Evolutionary conservation across 495 filamentous ascomycete species (phyloP), one percentile per base, ranked within the genome.

Genomic region (Elasticomyces elasticus): DNA sequence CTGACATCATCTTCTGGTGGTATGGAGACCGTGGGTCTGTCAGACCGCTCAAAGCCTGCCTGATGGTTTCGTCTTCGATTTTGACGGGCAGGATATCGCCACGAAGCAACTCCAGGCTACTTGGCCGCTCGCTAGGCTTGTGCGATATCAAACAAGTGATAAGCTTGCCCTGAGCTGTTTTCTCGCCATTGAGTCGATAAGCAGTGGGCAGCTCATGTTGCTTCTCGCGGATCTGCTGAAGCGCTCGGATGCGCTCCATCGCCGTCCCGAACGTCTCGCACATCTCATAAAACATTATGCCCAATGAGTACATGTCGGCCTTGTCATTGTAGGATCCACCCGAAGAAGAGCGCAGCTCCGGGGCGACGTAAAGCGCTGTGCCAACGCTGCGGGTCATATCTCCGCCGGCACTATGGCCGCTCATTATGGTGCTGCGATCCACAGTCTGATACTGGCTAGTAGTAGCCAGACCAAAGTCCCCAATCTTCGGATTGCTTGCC

Each of bases 281-380:
- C 91, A 98, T 97, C 66, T 98, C 92, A 60, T 97, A 95, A 69
- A 98, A 94, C 53, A 98, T 97, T 42, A 98, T 85, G 10, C 92
- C 92, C 26, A 98, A 72, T 0, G 94, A 96, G 64, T 89, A 98
- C 91, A 98, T 95, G 80, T 97, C 91, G 10, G 95, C 91, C 68
- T 95, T 97, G 53, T 89, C 85, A 51, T 86, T 90, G 65, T 96
- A 97, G 20, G 79, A 80, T 5, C 83, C 86, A 22, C 73, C 76
- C 12, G 80, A 82, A 7, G 69, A 69, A 10, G 85, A 84, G 54
- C 85, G 79, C 53, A 98, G 78, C 66, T 98, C 92, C 1, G 92
- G 92, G 5, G 92, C 94, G 46, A 95, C 87, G 64, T 98, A 98
- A 44, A 90, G 84, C 0, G 89, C 83, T 31, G 92, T 98, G n/a